phyloP scores from a whole-genome alignment of 108 stramenopile genomes.

The Cyclotella atomus region DNA sequence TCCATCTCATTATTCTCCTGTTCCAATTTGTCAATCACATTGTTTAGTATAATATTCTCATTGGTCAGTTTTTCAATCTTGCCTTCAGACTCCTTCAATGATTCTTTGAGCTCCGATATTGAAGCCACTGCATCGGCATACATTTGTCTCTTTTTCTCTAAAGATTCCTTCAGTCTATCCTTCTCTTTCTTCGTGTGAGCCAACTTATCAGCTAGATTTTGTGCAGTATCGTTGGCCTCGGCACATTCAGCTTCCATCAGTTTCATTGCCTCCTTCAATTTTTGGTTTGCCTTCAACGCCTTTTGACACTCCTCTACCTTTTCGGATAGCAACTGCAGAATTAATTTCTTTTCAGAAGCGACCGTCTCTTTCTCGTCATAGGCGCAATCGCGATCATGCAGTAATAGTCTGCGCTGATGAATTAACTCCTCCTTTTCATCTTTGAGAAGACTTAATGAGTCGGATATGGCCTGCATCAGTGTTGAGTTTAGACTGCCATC shows the following conservation, averaged over 20 bases:
- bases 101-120: background rate
- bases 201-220: background rate
- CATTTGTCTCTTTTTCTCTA: background rate
- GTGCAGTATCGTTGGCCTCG: background rate
- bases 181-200: background rate
- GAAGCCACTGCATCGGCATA: background rate
- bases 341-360: background rate
- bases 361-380: background rate
- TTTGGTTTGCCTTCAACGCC: background rate
- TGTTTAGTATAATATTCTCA: slow-evolving; percentile 11
- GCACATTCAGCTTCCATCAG: background rate
- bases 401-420: background rate
- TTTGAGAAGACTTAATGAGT: background rate
- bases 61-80: background rate
- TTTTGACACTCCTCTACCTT: slow-evolving; percentile 1
- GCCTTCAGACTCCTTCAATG: background rate
- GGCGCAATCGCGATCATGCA: background rate
- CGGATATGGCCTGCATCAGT: background rate
- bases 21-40: slow-evolving; percentile 3
- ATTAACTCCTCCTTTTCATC: slow-evolving; percentile 9
- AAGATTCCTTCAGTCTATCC: background rate
- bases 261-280: background rate
- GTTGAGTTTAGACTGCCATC: background rate
- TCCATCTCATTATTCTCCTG: slow-evolving; percentile 17
- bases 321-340: background rate